phyloP scores from a whole-genome alignment of 1,139 yeast species.

The Taiozyma sp. region DNA sequence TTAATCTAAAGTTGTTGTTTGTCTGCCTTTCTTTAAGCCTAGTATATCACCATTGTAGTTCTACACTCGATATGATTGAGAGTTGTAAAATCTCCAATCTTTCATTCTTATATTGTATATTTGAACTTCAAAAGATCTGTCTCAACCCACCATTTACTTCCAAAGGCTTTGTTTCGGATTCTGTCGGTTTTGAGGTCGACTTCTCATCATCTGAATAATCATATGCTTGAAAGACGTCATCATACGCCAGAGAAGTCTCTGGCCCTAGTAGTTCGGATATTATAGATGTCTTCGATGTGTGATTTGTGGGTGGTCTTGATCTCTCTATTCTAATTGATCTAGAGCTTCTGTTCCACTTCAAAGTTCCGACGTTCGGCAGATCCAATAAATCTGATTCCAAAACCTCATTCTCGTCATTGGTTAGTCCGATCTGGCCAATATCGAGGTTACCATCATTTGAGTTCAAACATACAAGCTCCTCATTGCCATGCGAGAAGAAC shows the following conservation, averaged over 20 bases:
- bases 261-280: slow-evolving; percentile 6
- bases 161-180: neutral
- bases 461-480: neutral
- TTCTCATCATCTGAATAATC: slow-evolving; percentile 16
- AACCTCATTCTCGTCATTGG: slow-evolving; percentile 24
- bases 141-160: neutral
- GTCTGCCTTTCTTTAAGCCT: neutral
- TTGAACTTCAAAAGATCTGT: neutral
- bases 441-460: slow-evolving; percentile 1
- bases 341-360: neutral
- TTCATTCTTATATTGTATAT: no score
- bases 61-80: neutral
- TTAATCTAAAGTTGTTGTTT: neutral
- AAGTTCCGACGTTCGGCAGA: neutral
- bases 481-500: slow-evolving; percentile 6
- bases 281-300: slow-evolving; percentile 8
- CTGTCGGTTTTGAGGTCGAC: neutral
- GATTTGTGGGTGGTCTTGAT: neutral
- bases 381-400: slow-evolving; percentile 9
- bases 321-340: neutral
- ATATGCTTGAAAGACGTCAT: slow-evolving; percentile 20
- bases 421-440: neutral
- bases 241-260: slow-evolving; percentile 11
- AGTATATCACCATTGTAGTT: neutral
- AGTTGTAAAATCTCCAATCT: no score